These are phyloP conservation scores for Pseudopyricularia javanii DNA, from an alignment of 2,329 filamentous ascomycete genomes.

Conservation along the genomic window DNA sequence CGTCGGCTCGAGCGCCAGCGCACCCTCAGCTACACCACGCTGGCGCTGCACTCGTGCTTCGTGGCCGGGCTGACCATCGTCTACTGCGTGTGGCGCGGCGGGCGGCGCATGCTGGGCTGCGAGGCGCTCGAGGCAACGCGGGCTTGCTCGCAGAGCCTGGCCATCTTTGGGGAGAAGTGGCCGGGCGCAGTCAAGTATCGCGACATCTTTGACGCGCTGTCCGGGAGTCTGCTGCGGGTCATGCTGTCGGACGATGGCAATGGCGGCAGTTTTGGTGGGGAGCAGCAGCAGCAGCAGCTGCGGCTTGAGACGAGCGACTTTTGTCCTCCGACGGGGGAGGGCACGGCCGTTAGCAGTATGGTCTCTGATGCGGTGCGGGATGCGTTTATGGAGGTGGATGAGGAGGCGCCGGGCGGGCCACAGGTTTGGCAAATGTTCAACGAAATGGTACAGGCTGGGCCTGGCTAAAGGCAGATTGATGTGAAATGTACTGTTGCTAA, in stretches of 20 bases:
- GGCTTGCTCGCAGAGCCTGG: conserved; percentile 14
- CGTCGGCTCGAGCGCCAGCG: conserved; percentile 16
- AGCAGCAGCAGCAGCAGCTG: background rate
- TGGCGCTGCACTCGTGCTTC: conserved; percentile 17
- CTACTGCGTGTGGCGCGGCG: conserved; percentile 15
- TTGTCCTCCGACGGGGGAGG: background rate
- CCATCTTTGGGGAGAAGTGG: conserved; percentile 17
- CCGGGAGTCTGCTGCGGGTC: conserved; percentile 10
- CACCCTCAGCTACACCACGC: conserved; percentile 17
- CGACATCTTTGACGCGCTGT: conserved; percentile 15
- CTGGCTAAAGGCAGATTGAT: background rate
- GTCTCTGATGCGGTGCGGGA: conserved; percentile 13
- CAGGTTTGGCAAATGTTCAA: conserved; percentile 16
- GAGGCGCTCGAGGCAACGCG: conserved; percentile 14
- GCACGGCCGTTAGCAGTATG: background rate
- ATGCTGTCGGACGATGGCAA: conserved; percentile 9
- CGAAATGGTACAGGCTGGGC: conserved; percentile 12
- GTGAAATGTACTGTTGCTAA: background rate
- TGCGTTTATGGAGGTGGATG: conserved; percentile 16
- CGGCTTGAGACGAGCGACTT: background rate
- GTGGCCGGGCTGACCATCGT: conserved; percentile 15
- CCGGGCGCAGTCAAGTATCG: conserved; percentile 15
- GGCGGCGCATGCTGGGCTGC: conserved; percentile 9
- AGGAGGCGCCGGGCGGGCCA: conserved; percentile 14
- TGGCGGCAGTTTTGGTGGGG: background rate